These are phyloP conservation scores for Candida frijolesensis DNA, from an alignment of 1,139 yeast species.

Conservation along the genomic window DNA sequence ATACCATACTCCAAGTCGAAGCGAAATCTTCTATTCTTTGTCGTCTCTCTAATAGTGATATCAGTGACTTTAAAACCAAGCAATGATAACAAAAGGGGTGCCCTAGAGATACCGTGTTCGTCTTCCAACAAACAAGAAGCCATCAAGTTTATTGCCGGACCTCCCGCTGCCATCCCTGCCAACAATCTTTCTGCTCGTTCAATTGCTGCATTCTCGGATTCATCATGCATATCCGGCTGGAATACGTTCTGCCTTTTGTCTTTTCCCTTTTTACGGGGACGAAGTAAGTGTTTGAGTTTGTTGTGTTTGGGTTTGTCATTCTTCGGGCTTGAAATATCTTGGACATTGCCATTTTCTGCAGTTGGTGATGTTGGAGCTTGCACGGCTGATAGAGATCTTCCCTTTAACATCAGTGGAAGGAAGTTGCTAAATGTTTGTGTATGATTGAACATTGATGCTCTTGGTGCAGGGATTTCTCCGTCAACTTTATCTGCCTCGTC, in stretches of 20 bases:
- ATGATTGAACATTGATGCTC: constrained; percentile 6
- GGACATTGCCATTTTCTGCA: constrained; percentile 4
- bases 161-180: constrained; percentile 66
- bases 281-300: constrained; percentile 26
- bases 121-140: constrained; percentile 78
- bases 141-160: constrained; percentile 76
- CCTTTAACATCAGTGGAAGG: constrained; percentile 18
- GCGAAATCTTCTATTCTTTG: constrained; percentile 57
- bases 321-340: constrained; percentile 11
- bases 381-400: constrained; percentile 13
- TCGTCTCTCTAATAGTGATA: constrained; percentile 40
- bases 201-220: constrained; percentile 34
- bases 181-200: constrained; percentile 66
- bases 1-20: constrained; percentile 88
- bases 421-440: constrained; percentile 17
- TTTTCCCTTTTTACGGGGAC: constrained; percentile 31
- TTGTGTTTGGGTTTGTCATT: constrained; percentile 20
- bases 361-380: constrained; percentile 3
- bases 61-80: constrained; percentile 67
- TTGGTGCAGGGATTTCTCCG: background rate
- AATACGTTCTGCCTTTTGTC: constrained; percentile 25
- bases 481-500: constrained; percentile 1
- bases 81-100: constrained; percentile 77
- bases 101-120: constrained; percentile 75
- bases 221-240: constrained; percentile 21